Percentiles rank a stretch among this genome's conserved stretches.
Evolutionary conservation across 139 green algal genomes (phyloP).

Genomic region (Asterochloris sp.): DNA sequence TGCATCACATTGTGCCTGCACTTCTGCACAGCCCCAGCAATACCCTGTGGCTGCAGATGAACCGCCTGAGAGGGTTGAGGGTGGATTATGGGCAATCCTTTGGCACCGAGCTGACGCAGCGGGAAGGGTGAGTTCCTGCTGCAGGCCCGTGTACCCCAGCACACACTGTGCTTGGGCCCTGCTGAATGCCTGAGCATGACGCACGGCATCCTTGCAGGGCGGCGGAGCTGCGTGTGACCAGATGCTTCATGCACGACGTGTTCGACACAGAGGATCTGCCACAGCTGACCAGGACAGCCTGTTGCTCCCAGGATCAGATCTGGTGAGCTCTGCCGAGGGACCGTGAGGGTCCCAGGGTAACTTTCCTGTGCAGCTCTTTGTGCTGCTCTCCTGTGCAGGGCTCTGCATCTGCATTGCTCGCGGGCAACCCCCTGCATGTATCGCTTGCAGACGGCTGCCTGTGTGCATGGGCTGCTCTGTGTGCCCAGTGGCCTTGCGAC

Average conservation of each 20-base stretch:
- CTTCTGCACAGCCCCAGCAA: no score
- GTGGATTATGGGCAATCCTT: background rate
- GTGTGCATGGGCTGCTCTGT: no score
- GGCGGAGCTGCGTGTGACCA: background rate
- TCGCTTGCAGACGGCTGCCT: background rate
- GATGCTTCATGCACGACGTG: slow-evolving; percentile 4
- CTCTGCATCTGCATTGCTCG: background rate
- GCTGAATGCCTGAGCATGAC: background rate
- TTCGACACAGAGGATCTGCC: background rate
- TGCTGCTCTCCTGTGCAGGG: no score
- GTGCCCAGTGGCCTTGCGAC: no score
- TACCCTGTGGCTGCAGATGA: no score
- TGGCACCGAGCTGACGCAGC: background rate
- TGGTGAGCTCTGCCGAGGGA: background rate
- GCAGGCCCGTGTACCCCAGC: no score
- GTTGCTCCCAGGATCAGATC: slow-evolving; percentile 7
- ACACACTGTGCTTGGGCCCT: no score
- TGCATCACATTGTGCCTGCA: no score
- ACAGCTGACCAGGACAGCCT: background rate
- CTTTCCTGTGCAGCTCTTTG: no score
- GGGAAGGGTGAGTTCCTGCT: no score
- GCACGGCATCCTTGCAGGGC: no score
- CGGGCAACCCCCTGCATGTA: background rate
- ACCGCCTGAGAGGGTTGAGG: background rate
- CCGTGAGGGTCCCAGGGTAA: no score